These are phyloP conservation scores for Ophiosphaerella narmari DNA, from an alignment of 2,329 filamentous ascomycete species.

Conservation along the genomic window DNA sequence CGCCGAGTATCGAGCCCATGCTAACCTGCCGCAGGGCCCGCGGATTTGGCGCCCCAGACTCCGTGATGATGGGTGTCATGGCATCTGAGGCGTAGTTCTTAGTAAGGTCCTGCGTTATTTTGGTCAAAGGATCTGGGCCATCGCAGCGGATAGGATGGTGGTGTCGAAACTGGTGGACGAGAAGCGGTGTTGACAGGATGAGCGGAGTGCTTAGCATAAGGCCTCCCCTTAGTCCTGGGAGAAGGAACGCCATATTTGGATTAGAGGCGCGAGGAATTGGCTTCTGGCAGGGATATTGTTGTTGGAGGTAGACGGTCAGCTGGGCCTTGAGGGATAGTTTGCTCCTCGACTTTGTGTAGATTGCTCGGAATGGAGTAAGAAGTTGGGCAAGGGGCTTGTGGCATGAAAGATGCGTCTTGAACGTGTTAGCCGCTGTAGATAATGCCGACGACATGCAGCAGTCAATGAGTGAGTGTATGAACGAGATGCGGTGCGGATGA, in stretches of 20 bases:
- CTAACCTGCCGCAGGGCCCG: conserved; percentile 51
- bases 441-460: conserved; percentile 17
- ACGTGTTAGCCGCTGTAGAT: neutral
- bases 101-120: conserved; percentile 45
- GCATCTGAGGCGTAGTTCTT: conserved; percentile 46
- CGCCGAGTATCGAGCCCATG: conserved; percentile 52
- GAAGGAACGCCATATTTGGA: conserved; percentile 44
- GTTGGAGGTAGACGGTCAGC: conserved; percentile 22
- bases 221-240: conserved; percentile 47
- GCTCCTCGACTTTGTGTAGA: neutral
- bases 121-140: conserved; percentile 36
- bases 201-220: conserved; percentile 44
- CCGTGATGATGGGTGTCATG: conserved; percentile 43
- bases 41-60: conserved; percentile 48
- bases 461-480: neutral
- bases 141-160: conserved; percentile 45
- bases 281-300: conserved; percentile 11
- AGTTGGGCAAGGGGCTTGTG: neutral
- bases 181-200: conserved; percentile 38
- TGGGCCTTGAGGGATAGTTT: conserved; percentile 17
- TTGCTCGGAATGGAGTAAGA: conserved; percentile 2
- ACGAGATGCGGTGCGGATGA: neutral
- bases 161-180: conserved; percentile 31
- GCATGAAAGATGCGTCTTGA: neutral
- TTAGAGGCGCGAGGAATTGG: neutral